Evolutionary conservation across 352 stramenopile genomes (phyloP), one percentile per base, ranked within the genome.

Genomic region (Globisporangium perplexum): DNA sequence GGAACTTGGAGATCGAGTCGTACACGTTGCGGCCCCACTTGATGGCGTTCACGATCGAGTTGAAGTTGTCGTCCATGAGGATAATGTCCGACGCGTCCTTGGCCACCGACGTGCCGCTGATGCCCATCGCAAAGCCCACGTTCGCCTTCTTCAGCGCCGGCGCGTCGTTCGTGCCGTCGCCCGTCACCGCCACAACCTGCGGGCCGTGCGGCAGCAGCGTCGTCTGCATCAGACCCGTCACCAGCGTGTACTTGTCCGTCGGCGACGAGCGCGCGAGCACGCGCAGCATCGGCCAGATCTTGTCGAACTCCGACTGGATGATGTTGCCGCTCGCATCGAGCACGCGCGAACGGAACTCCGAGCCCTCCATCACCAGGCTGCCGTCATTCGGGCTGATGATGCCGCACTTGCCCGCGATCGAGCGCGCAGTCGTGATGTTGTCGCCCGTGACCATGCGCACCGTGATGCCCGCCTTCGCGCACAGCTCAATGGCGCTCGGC

Each of bases 391-490:
- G 65, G 24, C 60, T 70, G 47, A 85, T 72, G 30, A 92, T 92
- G 11, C 82, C 82, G 35, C 82, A 90, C 46, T 92, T 89, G 38
- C 69, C 66, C 18, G 82, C 82, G 38, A 92, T 90, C 17, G 74
- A 87, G 6, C 77, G 73, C 11, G 82, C 82, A 18, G 97, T 99
- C 11, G 92, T 82, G 55, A 98, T 93, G 58, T 98, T 98, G 74
- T 99, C 97, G 30, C 97, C 97, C 18, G 97, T 99, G 41, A 99
- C 90, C 96, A 99, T 99, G 43, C 96, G 91, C 39, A 99, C 96
- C 36, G 96, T 79, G 63, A 99, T 98, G 41, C 97, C 97, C 6
- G 96, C 96, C 7, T 74, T 72, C 62, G 98, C 83, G 71, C 97
- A 99, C 15, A 78, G 80, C 42, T 71, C 59, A 28, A 99, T 97